A percentile compares a stretch with the other conserved stretches of the same genome.
Evolutionary conservation across 345 rosid genomes (phyloP).

Genomic region (Brassica carinata): DNA sequence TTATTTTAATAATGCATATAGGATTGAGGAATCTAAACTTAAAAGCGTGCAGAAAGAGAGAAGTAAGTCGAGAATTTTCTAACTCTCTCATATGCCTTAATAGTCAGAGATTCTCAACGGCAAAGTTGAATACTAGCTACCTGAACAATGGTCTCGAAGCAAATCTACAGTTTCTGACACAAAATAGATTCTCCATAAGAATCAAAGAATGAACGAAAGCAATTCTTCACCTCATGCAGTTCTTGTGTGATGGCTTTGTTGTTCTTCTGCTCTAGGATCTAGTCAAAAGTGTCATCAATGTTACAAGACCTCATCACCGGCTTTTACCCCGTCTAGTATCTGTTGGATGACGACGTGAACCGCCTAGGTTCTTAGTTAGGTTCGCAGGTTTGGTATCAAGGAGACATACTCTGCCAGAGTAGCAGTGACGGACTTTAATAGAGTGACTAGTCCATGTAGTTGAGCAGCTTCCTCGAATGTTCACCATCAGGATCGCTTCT

Average conservation of each 20-base stretch:
- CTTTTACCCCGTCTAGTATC: constrained; percentile 32
- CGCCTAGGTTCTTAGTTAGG: constrained; percentile 40
- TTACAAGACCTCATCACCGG: constrained; percentile 29
- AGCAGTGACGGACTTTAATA: constrained; percentile 66
- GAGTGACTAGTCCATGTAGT: constrained; percentile 53
- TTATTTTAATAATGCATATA: no score
- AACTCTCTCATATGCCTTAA: no score
- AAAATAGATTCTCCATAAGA: constrained; percentile 23
- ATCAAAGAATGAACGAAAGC: constrained; percentile 29
- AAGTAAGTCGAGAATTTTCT: no score
- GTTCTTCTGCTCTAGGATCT: constrained; percentile 33
- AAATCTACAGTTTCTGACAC: constrained; percentile 28
- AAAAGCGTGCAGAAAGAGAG: no score
- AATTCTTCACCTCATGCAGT: constrained; percentile 29
- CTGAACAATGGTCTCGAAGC: constrained; percentile 16
- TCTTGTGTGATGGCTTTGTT: constrained; percentile 15
- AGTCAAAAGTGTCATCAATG: constrained; percentile 28
- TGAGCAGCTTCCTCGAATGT: constrained; percentile 62
- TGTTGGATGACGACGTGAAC: constrained; percentile 38
- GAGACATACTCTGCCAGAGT: constrained; percentile 53
- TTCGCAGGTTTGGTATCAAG: constrained; percentile 33
- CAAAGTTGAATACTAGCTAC: constrained; percentile 14
- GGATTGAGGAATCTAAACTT: no score
- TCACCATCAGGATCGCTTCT: constrained; percentile 64
- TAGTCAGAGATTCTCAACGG: no score